Evolutionary conservation across 164 flowering plant species (phyloP), one percentile per base, ranked within the genome.

Genomic region (Euptelea pleiosperma): DNA sequence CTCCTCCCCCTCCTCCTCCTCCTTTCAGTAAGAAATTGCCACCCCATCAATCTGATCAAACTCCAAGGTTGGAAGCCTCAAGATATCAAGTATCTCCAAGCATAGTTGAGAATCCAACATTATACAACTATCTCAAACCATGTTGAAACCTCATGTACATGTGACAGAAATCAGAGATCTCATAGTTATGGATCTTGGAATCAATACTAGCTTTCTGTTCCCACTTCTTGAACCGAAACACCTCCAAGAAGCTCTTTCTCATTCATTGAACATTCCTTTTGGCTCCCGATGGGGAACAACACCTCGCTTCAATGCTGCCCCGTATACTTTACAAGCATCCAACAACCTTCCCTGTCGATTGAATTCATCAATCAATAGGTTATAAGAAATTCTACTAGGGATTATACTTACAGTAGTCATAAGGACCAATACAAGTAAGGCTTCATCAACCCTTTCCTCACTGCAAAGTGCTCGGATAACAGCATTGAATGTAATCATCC

Each of bases 401-500:
- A 61, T 43, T 59, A 62, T 57, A 8, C 71, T 53, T 25, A 56
- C 28, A 40, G 64, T 68, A 31, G 49, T 45, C 75, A 84, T 59
- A 26, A 76, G 58, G 29, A 69, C 55, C 68, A 88, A 65, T 48
- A 86, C 71, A 11, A 24, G 36, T 62, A 81, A 30, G 5, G 86
- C 90, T 48, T 81, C 72, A 0, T 68, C 67, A 1, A 78, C 67
- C 59, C 63, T 80, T 12, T 83, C 87, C 40, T 70, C 72, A 9
- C 8, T 42, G 65, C 94, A 84, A 60, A 91, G 82, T 6, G 70
- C 77, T 42, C 70, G 66, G 26, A 86, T 70, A 16, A 88, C 71
- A 62, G 61, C 43, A 59, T 75, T 70, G 24, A 73, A 69, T 4
- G 84, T 81, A 54, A 78, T 57, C 60, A 65, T 61, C 60, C 69